Evolutionary conservation across 2,329 filamentous ascomycete genomes (phyloP), one percentile per base, ranked within the genome.

Genomic region (Monosporascus sp.): DNA sequence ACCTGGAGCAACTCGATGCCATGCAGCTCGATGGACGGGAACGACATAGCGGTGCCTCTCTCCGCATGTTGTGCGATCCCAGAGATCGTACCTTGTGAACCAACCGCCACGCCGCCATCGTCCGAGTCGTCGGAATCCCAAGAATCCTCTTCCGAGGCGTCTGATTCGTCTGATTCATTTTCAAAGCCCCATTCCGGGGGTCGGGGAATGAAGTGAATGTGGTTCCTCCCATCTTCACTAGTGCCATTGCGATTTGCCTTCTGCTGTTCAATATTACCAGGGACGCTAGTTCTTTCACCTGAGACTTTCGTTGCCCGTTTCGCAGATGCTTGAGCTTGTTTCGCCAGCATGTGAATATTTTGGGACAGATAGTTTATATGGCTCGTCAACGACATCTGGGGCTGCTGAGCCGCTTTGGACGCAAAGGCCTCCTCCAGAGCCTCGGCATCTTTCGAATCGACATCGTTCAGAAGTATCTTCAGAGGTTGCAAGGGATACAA

Each of bases 1-100:
- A 93, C 71, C 61, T 92, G 84, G 8, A 95, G 76, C 2, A 94
- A 71, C 64, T 94, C 90, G 56, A 94, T 86, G 38, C 86, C 83
- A 65, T 90, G 81, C 2, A 95, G 79, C 63, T 93, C 88, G 54
- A 94, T 74, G 26, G 81, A 84, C 0, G 91, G 90, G 61, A 94
- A 91, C 0, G 86, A 90, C 7, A 95, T 76, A 51, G 88, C 83
- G n/a, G 90, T 87, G 24, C 90, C 90, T 51, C 79, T 77, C 63
- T 91, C 88, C 2, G 76, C 68, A 1, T 74, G 73, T 26, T 73
- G 71, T 3, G 71, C 67, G 7, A 69, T 57, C 5, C 68, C 57
- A 17, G 66, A 57, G n/a, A 60, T 56, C 7, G 52, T 46, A 3
- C 53, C 47, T 3, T 62, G 55, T 4, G 59, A 38, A 40, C 59